Base-by-base conservation (phyloP, 305 asterid genomes). In the Solanum chacoense region DNA sequence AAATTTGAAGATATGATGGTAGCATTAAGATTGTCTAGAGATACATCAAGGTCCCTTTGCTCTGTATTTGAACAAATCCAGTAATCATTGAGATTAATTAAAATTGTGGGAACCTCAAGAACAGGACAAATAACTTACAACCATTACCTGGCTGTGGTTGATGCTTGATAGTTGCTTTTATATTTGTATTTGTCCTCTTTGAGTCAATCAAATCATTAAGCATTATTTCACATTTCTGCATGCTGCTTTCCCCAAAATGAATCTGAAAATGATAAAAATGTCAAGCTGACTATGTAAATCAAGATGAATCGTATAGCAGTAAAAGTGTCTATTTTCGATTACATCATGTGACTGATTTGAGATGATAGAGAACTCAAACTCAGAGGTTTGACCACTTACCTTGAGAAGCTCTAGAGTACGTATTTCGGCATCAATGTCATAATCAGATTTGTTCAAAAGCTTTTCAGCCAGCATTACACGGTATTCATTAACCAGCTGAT, bases 381-480 rank as follows among this genome's bases (percentile, higher is more conserved):
- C 32, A 42, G 88, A 90, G 9, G 85, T 45, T 79, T 80, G 76
- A 85, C 72, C 34, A 35, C 91, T 74, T 88, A 97, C 99, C 99
- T 97, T 97, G 90, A 97, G 96, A 89, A 97, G 98, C 92, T 97
- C 99, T 89, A 97, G 88, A 78, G 98, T 96, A 69, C 98, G 98
- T 87, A 97, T 97, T 91, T 97, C 98, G 12, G 95, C 94, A 94
- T 97, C 99, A 91, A 96, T 97, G 80, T 96, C 99, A 93, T 95
- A 97, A 93, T 97, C 98, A 38, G 92, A 94, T 93, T 97, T 97
- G 91, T 97, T 96, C 90, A 97, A 95, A 91, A 97, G 99, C 93
- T 96, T 97, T 91, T 97, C 99, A 80, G 99, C 99, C 90, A 97
- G 94, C 99, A 96, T 97, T 88, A 97, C 98, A 91, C 99, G 98